Base-by-base conservation (phyloP, 306 rosid species). In the Canavalia ensiformis region DNA sequence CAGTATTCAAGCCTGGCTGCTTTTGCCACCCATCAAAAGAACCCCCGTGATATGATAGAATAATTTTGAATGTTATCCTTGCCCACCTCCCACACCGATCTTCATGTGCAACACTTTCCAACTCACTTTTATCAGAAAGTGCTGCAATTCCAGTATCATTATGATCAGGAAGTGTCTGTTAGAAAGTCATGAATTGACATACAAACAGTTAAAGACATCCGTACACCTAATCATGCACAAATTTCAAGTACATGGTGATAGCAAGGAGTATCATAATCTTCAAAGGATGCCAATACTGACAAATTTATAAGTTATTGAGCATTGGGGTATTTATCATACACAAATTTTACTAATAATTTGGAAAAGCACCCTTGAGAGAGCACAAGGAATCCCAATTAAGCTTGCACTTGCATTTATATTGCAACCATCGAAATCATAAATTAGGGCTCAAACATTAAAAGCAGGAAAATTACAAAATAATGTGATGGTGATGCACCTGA, bases 1-100 rank as follows among this genome's bases (percentile, higher is more conserved):
- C 98, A 71, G 99, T 95, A 63, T 88, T 80, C 82, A 93, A 86
- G 44, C 82, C 92, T 0, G 99, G 99, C 81, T 95, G 99, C 90
- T 86, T 95, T 84, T 95, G 98, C 98, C 99, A 95, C 37, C 99
- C 99, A 77, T 95, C 97, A 88, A 93, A 93, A 1, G 98, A 93
- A 65, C 78, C 85, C 39, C 98, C 99, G 28, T 91, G 91, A 77
- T 93, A 93, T 2, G 96, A 92, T 77, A 93, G 88, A 77, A 86
- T 56, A 65, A 95, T 88, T 87, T 91, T 93, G 85, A 95, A 93
- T 0, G 92, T 95, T 9, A 68, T 11, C 63, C 99, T 89, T 12
- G 97, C 98, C 98, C 99, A 95, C 87, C 97, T 93, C 83, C 97
- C 97, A 55, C 78, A 31, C 73, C 84, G 87, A 45, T 82, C 88